Evolutionary conservation across 306 rosid genomes (phyloP), one percentile per base, ranked within the genome.

Genomic region (Lithocarpus polystachyus): DNA sequence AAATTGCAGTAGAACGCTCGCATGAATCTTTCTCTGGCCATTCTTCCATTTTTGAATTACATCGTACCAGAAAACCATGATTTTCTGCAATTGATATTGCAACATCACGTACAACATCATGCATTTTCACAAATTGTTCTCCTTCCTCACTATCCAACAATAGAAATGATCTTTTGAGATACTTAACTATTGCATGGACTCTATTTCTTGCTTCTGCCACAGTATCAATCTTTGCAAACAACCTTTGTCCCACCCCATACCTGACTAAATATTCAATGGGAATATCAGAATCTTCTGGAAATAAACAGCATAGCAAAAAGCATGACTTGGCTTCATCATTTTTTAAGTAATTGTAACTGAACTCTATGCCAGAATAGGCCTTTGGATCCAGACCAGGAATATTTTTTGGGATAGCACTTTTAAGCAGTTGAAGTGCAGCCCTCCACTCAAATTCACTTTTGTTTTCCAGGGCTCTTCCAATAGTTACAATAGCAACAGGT

Each of bases 401-500:
- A 45, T 45, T 45, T 45, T 45, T 11, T 18, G 6, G 5, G 26
- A 2, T 15, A n/a, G 84, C 59, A 14, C 48, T 81, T 10, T 37
- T 61, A 9, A 81, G 24, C 15, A 76, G 71, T 8, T 59, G 56
- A 5, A 79, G 45, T 5, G 86, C 86, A 73, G 31, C 64, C 3
- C 5, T 48, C 87, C 90, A 87, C 3, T 2, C 10, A 48, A 4
- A 6, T 33, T 78, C 67, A 3, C 22, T 59, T 9, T 48, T 29
- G 8, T 68, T 15, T 56, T 56, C 52, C 4, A 82, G 29, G 1
- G 86, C 84, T 26, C 20, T 78, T 35, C 69, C 88, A 29, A 86
- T 57, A 0, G 82, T 82, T n/a, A 64, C 78, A 55, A 89, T 75
- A 0, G 89, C 81, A 76, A 83, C n/a, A 1, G 91, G 91, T 73